A percentile compares a stretch with the other conserved stretches of the same genome.
Evolutionary conservation across 805 yeast species (phyloP).

Genomic region (Pichia kluyveri): DNA sequence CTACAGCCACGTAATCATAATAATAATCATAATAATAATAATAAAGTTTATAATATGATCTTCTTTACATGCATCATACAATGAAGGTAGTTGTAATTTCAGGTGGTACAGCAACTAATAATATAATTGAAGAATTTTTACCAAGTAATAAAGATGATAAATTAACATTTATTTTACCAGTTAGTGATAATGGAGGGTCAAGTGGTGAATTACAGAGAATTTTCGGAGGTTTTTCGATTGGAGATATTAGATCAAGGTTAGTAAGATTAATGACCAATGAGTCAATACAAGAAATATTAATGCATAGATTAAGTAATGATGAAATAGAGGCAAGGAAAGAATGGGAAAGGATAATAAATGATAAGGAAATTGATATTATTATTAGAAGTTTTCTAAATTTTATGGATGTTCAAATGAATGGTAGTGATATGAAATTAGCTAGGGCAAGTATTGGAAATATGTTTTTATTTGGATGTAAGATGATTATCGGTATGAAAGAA

Average conservation of each 20-base stretch:
- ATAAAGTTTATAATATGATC: no score
- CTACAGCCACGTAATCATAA: no score
- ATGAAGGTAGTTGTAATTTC: slow-evolving; percentile 34
- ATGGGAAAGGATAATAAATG: slow-evolving; percentile 66
- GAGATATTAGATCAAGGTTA: slow-evolving; percentile 78
- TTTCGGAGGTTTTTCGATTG: slow-evolving; percentile 92
- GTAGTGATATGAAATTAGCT: slow-evolving; percentile 55
- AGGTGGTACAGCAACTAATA: slow-evolving; percentile 87
- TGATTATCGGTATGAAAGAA: slow-evolving; percentile 17
- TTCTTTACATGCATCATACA: neutral
- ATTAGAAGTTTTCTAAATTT: neutral
- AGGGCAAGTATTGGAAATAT: slow-evolving; percentile 81
- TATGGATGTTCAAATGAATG: neutral
- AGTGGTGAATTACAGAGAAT: slow-evolving; percentile 81
- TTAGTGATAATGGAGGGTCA: slow-evolving; percentile 92
- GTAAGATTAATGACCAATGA: slow-evolving; percentile 59
- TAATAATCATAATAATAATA: no score
- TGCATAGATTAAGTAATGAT: slow-evolving; percentile 38
- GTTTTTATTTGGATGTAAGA: slow-evolving; percentile 69
- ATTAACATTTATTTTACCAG: slow-evolving; percentile 65
- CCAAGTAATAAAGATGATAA: neutral
- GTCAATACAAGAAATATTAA: slow-evolving; percentile 30
- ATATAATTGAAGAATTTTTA: slow-evolving; percentile 48
- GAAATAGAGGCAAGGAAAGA: slow-evolving; percentile 48
- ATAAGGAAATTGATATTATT: slow-evolving; percentile 49